Base-by-base conservation (phyloP, 345 rosid genomes). In the Trapa bicornis region DNA sequence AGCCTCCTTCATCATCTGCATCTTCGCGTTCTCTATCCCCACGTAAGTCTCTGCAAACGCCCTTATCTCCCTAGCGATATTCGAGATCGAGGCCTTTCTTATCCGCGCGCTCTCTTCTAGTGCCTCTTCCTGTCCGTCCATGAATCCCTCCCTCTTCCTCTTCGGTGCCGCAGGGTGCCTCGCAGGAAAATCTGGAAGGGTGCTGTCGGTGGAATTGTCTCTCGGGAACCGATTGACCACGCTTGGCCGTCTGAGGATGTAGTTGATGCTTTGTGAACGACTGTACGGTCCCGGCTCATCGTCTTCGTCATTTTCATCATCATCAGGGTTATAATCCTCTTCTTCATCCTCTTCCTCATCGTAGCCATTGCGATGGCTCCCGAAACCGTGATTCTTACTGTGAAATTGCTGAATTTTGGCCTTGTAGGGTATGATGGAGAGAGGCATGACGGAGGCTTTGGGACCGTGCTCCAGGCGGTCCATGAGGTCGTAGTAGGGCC, bases 401-500 rank as follows among this genome's bases (percentile, higher is more conserved):
- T 22, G 33, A 22, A 54, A 54, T 33, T 54, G n/a, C 6, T 22
- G 60, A 58, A 0, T 75, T 64, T 12, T 74, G 67, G 48, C 80
- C 67, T 61, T 68, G 48, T 42, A 70, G 29, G 86, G 80, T 0
- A 79, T 52, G 0, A 72, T 65, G 13, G 84, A 66, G 71, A 82
- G 73, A 22, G 88, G 93, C 8, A 74, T 76, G 16, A 77, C 86
- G 2, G 88, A 75, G 1, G 90, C 92, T 54, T 79, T 47, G 5
- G 96, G 87, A 4, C 86, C 96, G 47, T 76, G 76, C 70, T 87
- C 88, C 37, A 92, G 76, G 57, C 86, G 81, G 73, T 85, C 89
- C 96, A 92, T 89, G 67, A 74, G 81, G 16, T 75, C 67, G 71
- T 80, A 89, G 73, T 76, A 87, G 9, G 77, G 88, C 93, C 96